Percentiles rank a stretch among this genome's conserved stretches.
Conservation (phyloP, 768 basidiomycete genomes). For the Gloeophyllum trabeum region DNA sequence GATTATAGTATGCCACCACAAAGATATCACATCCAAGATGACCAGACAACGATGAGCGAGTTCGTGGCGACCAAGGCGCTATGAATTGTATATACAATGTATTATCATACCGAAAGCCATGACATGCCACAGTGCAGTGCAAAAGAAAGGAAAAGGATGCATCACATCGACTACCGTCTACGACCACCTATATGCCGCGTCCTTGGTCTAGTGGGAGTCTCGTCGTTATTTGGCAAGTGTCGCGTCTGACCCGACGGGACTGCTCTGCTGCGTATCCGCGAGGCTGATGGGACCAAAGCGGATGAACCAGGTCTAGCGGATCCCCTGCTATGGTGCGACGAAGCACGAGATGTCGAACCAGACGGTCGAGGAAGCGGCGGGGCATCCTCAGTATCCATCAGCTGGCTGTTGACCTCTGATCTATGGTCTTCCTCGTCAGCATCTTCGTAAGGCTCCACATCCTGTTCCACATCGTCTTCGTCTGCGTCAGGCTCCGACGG, state of each 20-base stretch:
- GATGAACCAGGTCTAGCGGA: slow-evolving; percentile 3
- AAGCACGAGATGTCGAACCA: background rate
- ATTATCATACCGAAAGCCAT: background rate
- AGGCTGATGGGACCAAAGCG: slow-evolving; percentile 8
- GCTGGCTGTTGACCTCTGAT: background rate
- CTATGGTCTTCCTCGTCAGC: background rate
- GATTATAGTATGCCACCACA: no score
- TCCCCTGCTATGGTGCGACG: background rate
- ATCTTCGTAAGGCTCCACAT: background rate
- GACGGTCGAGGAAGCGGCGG: background rate
- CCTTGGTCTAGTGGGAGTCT: slow-evolving; percentile 55
- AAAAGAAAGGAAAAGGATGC: background rate
- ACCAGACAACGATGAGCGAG: no score
- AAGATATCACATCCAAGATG: background rate
- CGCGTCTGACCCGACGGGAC: slow-evolving; percentile 21
- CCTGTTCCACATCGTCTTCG: slow-evolving; percentile 9
- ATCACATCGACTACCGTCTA: slow-evolving; percentile 30
- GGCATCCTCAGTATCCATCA: background rate
- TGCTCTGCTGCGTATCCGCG: slow-evolving; percentile 14
- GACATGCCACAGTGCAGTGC: background rate
- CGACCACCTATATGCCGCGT: slow-evolving; percentile 31
- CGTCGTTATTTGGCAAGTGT: slow-evolving; percentile 28
- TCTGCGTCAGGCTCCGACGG: slow-evolving; percentile 15
- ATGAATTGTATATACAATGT: background rate
- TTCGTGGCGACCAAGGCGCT: background rate